Evolutionary conservation across 2,329 filamentous ascomycete species (phyloP).

Genomic region (Alternaria brassicicola): DNA sequence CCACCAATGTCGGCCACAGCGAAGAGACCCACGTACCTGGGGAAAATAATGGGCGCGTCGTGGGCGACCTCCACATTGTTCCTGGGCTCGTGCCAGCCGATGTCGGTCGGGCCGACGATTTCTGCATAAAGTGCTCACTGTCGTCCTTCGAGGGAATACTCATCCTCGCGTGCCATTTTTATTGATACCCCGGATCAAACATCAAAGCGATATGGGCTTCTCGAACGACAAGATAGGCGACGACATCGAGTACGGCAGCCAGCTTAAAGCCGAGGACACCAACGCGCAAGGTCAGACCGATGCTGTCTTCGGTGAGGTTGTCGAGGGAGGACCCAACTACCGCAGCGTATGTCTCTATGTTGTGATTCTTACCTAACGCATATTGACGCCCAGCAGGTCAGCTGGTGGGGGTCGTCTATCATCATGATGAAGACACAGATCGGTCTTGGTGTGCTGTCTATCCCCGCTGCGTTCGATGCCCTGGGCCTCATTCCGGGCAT

Average conservation of each 20-base stretch:
- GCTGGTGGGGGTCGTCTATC: constrained; percentile 34
- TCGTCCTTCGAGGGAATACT: background rate
- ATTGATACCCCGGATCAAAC: constrained; percentile 5
- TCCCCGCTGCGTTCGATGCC: constrained; percentile 54
- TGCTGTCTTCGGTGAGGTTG: constrained; percentile 59
- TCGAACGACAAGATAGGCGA: constrained; percentile 7
- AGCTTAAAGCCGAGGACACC: constrained; percentile 10
- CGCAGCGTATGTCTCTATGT: constrained; percentile 44
- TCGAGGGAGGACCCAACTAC: constrained; percentile 61
- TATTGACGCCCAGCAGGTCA: constrained; percentile 26
- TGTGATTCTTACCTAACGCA: background rate
- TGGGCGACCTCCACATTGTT: constrained; percentile 10
- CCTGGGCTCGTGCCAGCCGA: constrained; percentile 7
- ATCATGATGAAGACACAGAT: constrained; percentile 43
- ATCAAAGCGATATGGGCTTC: constrained; percentile 1
- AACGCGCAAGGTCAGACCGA: constrained; percentile 17
- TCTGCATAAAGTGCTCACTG: constrained; percentile 12
- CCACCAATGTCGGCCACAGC: background rate
- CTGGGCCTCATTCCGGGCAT: constrained; percentile 59
- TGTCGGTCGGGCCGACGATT: constrained; percentile 13
- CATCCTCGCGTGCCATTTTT: constrained; percentile 2
- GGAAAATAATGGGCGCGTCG: constrained; percentile 12
- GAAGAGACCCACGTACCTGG: constrained; percentile 7
- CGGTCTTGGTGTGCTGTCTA: constrained; percentile 56
- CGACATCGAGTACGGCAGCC: constrained; percentile 9